Conservation (phyloP, 257 asterid genomes). For the Solanum virginianum region DNA sequence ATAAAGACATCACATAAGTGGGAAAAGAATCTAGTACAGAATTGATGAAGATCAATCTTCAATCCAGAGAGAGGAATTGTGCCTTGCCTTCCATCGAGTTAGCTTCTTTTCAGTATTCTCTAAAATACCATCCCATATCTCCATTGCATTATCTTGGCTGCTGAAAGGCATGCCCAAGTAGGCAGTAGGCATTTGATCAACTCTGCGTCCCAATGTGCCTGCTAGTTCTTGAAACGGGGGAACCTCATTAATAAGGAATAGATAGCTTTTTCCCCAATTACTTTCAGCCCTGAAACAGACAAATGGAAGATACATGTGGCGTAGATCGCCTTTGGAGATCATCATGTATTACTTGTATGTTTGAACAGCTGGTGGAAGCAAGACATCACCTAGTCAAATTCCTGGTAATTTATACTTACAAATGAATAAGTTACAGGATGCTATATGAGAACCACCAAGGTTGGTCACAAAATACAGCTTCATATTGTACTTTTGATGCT, state of each 20-base stretch:
- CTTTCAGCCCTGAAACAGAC: background rate
- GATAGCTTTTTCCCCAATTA: background rate
- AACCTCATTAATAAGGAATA: background rate
- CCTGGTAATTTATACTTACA: background rate
- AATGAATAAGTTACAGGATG: background rate
- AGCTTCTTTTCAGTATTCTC: background rate
- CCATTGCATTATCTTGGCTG: background rate
- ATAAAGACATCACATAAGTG: background rate
- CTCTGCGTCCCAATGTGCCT: background rate
- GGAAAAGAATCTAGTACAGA: background rate
- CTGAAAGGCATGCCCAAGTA: background rate
- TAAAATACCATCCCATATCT: background rate
- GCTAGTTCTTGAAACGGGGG: background rate
- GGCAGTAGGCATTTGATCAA: background rate
- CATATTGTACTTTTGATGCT: background rate
- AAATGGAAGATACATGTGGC: background rate
- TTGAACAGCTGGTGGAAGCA: background rate
- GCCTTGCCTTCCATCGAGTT: background rate
- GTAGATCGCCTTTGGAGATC: background rate
- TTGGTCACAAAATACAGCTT: background rate
- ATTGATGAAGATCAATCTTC: background rate
- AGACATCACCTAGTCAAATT: background rate
- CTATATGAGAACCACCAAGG: background rate
- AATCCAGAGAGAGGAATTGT: background rate
- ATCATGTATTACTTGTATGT: background rate